A percentile compares a stretch with the other conserved stretches of the same genome.
phyloP scores from a whole-genome alignment of 768 basidiomycete genomes.

The Phanerochaete carnosa region DNA sequence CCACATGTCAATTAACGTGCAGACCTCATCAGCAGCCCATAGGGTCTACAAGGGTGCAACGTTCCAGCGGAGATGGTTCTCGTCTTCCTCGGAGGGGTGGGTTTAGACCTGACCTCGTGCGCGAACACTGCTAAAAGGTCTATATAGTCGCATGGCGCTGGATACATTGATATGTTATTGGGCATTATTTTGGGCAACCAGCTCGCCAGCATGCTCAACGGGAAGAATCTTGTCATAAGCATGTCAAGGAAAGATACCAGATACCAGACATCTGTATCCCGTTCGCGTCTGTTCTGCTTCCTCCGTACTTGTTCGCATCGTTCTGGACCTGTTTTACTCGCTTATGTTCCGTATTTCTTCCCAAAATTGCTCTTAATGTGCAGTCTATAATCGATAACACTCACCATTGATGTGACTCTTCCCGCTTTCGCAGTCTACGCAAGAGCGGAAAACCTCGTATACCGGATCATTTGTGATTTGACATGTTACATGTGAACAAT shows the following conservation, averaged over 20 bases:
- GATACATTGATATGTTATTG: slow-evolving; percentile 27
- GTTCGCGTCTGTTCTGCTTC: too few relatives aligned
- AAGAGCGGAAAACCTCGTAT: too few relatives aligned
- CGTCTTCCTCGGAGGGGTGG: slow-evolving; percentile 51
- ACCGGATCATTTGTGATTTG: too few relatives aligned
- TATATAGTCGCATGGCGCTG: slow-evolving; percentile 24
- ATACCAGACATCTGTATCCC: neutral
- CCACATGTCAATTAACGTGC: slow-evolving; percentile 43
- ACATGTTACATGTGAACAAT: slow-evolving; percentile 9
- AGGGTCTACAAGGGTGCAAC: slow-evolving; percentile 45
- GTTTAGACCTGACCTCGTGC: slow-evolving; percentile 5
- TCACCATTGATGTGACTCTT: too few relatives aligned
- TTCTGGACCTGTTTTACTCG: too few relatives aligned
- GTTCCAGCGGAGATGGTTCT: slow-evolving; percentile 53
- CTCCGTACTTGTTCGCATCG: too few relatives aligned
- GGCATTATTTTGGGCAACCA: slow-evolving; percentile 28
- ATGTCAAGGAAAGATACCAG: neutral
- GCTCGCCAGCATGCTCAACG: slow-evolving; percentile 23
- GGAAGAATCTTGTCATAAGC: slow-evolving; percentile 22
- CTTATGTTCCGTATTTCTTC: too few relatives aligned
- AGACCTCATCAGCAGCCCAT: slow-evolving; percentile 48
- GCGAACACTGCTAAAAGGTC: neutral
- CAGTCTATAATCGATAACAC: too few relatives aligned
- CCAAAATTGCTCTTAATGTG: too few relatives aligned
- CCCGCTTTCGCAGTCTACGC: too few relatives aligned